These are phyloP conservation scores for Myotisia sp. DNA, from an alignment of 2,329 filamentous ascomycete genomes.

Conservation along the genomic window DNA sequence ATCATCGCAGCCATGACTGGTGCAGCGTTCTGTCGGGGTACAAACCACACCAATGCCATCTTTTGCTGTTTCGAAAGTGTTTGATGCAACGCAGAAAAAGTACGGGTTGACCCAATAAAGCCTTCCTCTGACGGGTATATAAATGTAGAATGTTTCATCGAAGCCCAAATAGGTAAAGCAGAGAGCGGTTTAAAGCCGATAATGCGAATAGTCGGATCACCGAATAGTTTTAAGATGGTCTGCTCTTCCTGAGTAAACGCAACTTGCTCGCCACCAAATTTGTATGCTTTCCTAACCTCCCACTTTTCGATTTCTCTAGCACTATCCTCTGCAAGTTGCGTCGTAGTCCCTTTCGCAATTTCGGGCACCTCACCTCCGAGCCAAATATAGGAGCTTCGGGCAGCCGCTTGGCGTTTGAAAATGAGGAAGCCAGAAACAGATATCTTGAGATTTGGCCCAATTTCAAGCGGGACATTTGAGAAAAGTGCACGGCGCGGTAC, in stretches of 20 bases:
- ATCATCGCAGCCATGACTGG: slow-evolving; percentile 70
- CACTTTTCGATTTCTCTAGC: slow-evolving; percentile 60
- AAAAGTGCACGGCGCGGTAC: slow-evolving; percentile 75
- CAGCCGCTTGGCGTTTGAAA: slow-evolving; percentile 67
- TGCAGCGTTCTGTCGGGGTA: slow-evolving; percentile 64
- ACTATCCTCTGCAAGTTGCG: slow-evolving; percentile 62
- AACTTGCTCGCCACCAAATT: slow-evolving; percentile 83
- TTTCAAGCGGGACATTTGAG: slow-evolving; percentile 70
- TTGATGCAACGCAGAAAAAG: slow-evolving; percentile 80
- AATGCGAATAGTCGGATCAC: slow-evolving; percentile 67
- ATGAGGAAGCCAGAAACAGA: slow-evolving; percentile 89
- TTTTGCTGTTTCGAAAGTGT: slow-evolving; percentile 69
- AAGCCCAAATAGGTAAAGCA: slow-evolving; percentile 67
- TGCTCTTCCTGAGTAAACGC: slow-evolving; percentile 77
- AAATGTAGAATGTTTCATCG: slow-evolving; percentile 72
- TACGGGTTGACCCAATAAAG: slow-evolving; percentile 77
- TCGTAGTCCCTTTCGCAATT: slow-evolving; percentile 61
- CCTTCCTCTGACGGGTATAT: slow-evolving; percentile 88
- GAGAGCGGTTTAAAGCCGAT: slow-evolving; percentile 83
- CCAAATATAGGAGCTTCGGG: slow-evolving; percentile 76
- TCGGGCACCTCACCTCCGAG: slow-evolving; percentile 72
- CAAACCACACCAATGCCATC: slow-evolving; percentile 78
- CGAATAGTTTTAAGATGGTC: slow-evolving; percentile 62
- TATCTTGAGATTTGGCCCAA: slow-evolving; percentile 71
- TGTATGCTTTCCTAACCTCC: slow-evolving; percentile 85